Evolutionary conservation across 352 stramenopile species (phyloP).

Genomic region (Globisporangium carolinianum): DNA sequence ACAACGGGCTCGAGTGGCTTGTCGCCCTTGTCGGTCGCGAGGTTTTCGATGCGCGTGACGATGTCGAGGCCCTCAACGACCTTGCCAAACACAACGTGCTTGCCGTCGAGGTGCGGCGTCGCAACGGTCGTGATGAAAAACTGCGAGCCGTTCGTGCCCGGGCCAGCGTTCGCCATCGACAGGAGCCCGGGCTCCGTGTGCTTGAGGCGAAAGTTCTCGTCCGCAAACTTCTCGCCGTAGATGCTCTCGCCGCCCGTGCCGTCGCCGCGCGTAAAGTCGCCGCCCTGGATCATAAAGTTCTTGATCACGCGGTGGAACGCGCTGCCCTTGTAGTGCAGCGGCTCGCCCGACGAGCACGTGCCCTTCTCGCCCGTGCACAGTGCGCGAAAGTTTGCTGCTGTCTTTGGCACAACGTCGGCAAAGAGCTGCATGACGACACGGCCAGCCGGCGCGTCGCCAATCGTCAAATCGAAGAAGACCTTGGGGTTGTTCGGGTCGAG

Average conservation of each 20-base stretch:
- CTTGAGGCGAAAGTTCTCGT: conserved; percentile 98
- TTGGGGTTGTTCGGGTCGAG: conserved; percentile 90
- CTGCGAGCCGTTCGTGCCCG: conserved; percentile 96
- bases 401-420: conserved; percentile 95
- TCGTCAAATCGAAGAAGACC: conserved; percentile 98
- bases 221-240: conserved; percentile 92
- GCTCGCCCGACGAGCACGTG: conserved; percentile 64
- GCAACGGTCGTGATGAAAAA: conserved; percentile 95
- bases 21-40: conserved; percentile 87
- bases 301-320: conserved; percentile 97
- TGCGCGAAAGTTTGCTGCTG: conserved; percentile 97
- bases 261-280: conserved; percentile 95
- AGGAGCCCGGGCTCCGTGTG: conserved; percentile 93
- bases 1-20: conserved; percentile 90
- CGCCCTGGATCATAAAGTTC: conserved; percentile 93
- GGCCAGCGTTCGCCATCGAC: conserved; percentile 96
- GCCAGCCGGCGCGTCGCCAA: conserved; percentile 83
- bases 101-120: conserved; percentile 96
- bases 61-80: conserved; percentile 89
- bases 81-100: conserved; percentile 97
- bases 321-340: conserved; percentile 97
- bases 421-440: conserved; percentile 95
- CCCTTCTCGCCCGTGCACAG: conserved; percentile 98
- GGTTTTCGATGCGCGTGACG: conserved; percentile 89
- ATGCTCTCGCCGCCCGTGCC: conserved; percentile 94